Evolutionary conservation across 495 filamentous ascomycete species (phyloP), one percentile per base, ranked within the genome.

Genomic region (Astrocystis sublimbata): DNA sequence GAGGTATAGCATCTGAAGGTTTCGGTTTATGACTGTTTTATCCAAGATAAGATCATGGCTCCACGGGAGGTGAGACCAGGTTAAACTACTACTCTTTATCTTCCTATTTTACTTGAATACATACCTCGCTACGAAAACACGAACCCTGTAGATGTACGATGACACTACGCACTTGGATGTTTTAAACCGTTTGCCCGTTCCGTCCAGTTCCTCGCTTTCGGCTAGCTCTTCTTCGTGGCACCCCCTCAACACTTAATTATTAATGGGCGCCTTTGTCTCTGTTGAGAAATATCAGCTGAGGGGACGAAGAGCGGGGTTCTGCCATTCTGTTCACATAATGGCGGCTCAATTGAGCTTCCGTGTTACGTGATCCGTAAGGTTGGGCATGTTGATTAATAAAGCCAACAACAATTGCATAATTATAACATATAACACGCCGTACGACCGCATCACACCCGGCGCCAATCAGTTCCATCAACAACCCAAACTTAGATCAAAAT

Each of bases 401-500:
- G n/a, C n/a, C n/a, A n/a, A n/a, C n/a, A n/a, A n/a, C n/a, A n/a
- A n/a, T n/a, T n/a, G n/a, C n/a, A n/a, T 28, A 47, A 47, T 47
- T 10, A 47, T n/a, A 6, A 12, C 13, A 46, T 46, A 46, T 46
- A 24, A 46, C 21, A 12, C 21, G 6, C 8, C 6, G 9, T 24
- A 31, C 6, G 13, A 15, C 9, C 4, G 46, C 6, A 49, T 30
- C 4, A 7, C 9, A 9, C 23, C 1, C 6, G 26, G 6, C 13
- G 12, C 3, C 36, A 38, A 38, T 4, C 3, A 52, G 23, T 10
- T 0, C 1, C 19, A 43, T 5, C 2, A 13, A 17, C 1, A 43
- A 6, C 40, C n/a, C 12, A 33, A 5, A 57, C 10, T 26, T 10
- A 45, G 4, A 33, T 13, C 54, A 70, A 61, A 12, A 72, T 72